Conservation (phyloP, 2,329 filamentous ascomycete species). For the Thelonectria blattea region DNA sequence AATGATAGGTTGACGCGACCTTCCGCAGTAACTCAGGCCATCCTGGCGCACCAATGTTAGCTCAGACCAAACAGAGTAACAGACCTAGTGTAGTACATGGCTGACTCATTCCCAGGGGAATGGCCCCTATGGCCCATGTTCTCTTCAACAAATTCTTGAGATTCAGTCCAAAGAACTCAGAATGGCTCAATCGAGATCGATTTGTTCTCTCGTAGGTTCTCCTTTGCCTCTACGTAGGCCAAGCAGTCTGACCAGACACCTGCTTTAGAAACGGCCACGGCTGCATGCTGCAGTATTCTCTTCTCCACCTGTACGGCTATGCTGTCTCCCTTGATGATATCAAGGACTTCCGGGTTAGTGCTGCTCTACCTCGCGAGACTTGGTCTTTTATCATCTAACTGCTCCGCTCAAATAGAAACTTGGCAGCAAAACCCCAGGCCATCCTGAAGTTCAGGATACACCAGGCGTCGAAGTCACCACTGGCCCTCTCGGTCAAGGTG, state of each 20-base stretch:
- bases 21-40: slow-evolving; percentile 96
- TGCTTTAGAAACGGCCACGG: slow-evolving; percentile 61
- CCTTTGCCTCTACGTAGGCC: background rate
- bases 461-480: slow-evolving; percentile 64
- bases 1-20: slow-evolving; percentile 89
- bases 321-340: slow-evolving; percentile 85
- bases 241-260: slow-evolving; percentile 20
- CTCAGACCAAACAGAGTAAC: slow-evolving; percentile 18
- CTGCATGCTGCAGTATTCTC: slow-evolving; percentile 64
- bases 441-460: slow-evolving; percentile 77
- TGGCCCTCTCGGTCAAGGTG: slow-evolving; percentile 61
- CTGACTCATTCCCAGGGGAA: slow-evolving; percentile 61
- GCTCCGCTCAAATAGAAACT: slow-evolving; percentile 47
- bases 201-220: slow-evolving; percentile 74
- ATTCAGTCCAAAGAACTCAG: slow-evolving; percentile 57
- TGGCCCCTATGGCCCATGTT: slow-evolving; percentile 96
- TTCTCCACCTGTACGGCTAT: slow-evolving; percentile 80
- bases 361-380: slow-evolving; percentile 51
- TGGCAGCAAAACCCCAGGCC: slow-evolving; percentile 85
- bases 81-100: slow-evolving; percentile 18
- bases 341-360: slow-evolving; percentile 92
- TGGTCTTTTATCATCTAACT: slow-evolving; percentile 1
- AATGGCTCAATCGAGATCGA: slow-evolving; percentile 64
- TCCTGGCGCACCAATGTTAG: slow-evolving; percentile 94
- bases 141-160: slow-evolving; percentile 95